Base-by-base conservation (phyloP, 805 yeast species). In the Hanseniaspora hatyaiensis region DNA sequence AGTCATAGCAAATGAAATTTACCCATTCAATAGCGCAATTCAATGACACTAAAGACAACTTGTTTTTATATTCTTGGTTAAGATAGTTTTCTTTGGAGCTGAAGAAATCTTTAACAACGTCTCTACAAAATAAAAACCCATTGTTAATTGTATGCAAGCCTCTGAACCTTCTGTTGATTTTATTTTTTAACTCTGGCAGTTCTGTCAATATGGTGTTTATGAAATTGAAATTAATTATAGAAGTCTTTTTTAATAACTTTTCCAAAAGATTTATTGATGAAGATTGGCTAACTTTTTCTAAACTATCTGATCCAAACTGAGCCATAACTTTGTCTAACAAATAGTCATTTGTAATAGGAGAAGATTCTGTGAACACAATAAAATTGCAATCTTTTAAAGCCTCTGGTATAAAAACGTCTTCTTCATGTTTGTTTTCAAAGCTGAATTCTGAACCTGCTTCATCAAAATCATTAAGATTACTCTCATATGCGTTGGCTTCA, bases 1-100 rank as follows among this genome's bases (percentile, higher is more conserved):
- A 92, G 58, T 89, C 96, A 62, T 92, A 96, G 51, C 89, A 86
- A 23, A 92, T 77, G 58, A 87, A 89, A 49, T 86, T 76, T 15
- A 92, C 81, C 98, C 98, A 92, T 48, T 82, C 89, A 37, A 87
- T 77, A 38, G 94, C 75, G 52, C 86, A 64, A 50, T 78, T 77
- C 26, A 92, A 77, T 59, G 92, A 71, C 54, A 77, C 76, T 65
- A 80, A 67, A 23, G 86, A 78, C 8, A 87, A 72, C 0, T 75
- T 72, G 0, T 88, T 77, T 52, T 84, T 78, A 49, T 81, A 69
- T 31, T 60, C 60, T 37, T 55, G 49, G 2, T 75, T 65, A 2
- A 80, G 71, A 47, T 82, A 88, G 52, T 82, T 69, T 44, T 71
- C 72, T 51, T 76, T 69, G 34, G 83, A 68, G 8, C 18, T 20